A percentile compares a stretch with the other conserved stretches of the same genome.
Evolutionary conservation across 2,329 filamentous ascomycete genomes (phyloP).

Genomic region (Cytospora piceicola): DNA sequence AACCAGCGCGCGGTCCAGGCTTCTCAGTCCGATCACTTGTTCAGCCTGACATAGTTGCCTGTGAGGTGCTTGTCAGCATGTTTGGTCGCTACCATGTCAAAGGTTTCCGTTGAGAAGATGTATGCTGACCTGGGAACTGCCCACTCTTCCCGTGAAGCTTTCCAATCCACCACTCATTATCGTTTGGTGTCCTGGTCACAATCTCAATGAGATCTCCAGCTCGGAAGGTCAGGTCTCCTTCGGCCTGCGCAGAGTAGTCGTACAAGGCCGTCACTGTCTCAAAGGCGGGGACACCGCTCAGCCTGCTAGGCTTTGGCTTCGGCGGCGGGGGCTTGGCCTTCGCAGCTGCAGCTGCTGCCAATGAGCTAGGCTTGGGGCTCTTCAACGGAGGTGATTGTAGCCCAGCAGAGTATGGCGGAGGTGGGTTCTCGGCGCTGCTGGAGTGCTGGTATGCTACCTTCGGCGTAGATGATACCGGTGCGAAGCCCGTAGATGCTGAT

Average conservation of each 20-base stretch:
- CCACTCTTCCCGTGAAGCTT: slow-evolving; percentile 78
- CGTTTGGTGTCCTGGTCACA: slow-evolving; percentile 77
- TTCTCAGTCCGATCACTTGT: slow-evolving; percentile 31
- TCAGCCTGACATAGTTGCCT: slow-evolving; percentile 53
- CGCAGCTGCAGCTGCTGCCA: slow-evolving; percentile 55
- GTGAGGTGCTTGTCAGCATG: neutral
- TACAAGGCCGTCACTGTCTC: slow-evolving; percentile 91
- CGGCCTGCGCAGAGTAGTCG: slow-evolving; percentile 94
- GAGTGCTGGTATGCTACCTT: slow-evolving; percentile 38
- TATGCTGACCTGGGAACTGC: slow-evolving; percentile 87
- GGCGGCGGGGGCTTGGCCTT: slow-evolving; percentile 73
- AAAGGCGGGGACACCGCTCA: slow-evolving; percentile 66
- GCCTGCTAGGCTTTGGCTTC: slow-evolving; percentile 76
- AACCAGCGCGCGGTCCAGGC: neutral
- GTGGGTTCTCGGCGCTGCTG: slow-evolving; percentile 60
- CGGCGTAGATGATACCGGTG: slow-evolving; percentile 30
- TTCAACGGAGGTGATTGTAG: slow-evolving; percentile 37
- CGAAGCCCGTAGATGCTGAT: slow-evolving; percentile 12
- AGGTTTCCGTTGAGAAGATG: neutral
- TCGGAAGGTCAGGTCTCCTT: slow-evolving; percentile 89
- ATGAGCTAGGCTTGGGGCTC: slow-evolving; percentile 37
- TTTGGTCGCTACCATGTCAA: neutral
- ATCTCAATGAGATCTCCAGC: slow-evolving; percentile 92
- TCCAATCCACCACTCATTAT: slow-evolving; percentile 97
- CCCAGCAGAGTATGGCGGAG: slow-evolving; percentile 70